Percentiles rank a stretch among this genome's conserved stretches.
These are phyloP conservation scores for Torrubiellomyces zombiae DNA, from an alignment of 2,329 filamentous ascomycete species.

Conservation along the genomic window DNA sequence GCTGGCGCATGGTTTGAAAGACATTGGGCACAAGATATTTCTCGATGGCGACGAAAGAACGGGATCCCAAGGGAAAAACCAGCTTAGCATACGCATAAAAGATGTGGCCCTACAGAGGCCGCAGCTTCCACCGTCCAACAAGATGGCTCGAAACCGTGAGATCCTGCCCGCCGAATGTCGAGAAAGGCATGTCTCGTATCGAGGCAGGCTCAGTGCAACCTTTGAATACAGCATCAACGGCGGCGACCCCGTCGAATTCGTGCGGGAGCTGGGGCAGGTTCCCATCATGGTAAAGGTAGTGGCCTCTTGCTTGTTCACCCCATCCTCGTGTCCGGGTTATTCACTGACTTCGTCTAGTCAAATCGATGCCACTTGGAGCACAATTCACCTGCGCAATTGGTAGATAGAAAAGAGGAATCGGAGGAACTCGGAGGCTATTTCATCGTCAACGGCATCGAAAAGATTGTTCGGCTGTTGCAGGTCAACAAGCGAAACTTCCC, in stretches of 20 bases:
- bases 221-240: slow-evolving; percentile 80
- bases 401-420: slow-evolving; percentile 80
- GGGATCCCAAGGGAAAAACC: slow-evolving; percentile 47
- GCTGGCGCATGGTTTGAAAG: slow-evolving; percentile 59
- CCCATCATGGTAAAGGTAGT: slow-evolving; percentile 84
- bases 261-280: slow-evolving; percentile 72
- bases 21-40: slow-evolving; percentile 80
- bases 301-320: neutral
- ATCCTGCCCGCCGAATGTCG: slow-evolving; percentile 86
- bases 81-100: slow-evolving; percentile 60
- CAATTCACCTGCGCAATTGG: slow-evolving; percentile 65
- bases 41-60: slow-evolving; percentile 63
- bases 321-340: neutral
- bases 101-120: slow-evolving; percentile 73
- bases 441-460: slow-evolving; percentile 93
- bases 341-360: slow-evolving; percentile 37
- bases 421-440: slow-evolving; percentile 96
- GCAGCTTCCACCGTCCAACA: slow-evolving; percentile 64
- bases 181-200: slow-evolving; percentile 83
- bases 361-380: slow-evolving; percentile 83
- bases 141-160: slow-evolving; percentile 66
- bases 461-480: slow-evolving; percentile 83
- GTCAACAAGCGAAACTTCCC: slow-evolving; percentile 87
- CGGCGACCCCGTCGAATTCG: slow-evolving; percentile 66
- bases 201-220: slow-evolving; percentile 67